Conservation (phyloP, 768 basidiomycete genomes). For the Podaxis pistillaris region DNA sequence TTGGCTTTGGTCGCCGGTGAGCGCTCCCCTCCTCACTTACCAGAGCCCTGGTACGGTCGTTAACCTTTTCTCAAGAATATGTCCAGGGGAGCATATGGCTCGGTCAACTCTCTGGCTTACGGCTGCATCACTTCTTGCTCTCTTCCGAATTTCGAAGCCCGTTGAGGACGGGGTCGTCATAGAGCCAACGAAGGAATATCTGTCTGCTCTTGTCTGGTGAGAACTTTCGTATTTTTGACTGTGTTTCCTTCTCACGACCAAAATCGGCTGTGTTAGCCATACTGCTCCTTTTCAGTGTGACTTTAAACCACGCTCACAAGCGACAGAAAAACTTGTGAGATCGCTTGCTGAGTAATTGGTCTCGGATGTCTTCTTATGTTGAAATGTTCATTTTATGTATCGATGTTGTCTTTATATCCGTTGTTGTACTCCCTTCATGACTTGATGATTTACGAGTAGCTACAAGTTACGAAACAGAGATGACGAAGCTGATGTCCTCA, state of each 20-base stretch:
- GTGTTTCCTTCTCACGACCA: neutral
- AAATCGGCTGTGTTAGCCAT: conserved; percentile 19
- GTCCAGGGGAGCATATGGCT: conserved; percentile 35
- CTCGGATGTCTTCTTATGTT: neutral
- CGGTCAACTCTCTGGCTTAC: conserved; percentile 25
- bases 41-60: neutral
- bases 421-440: neutral
- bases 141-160: conserved; percentile 30
- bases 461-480: too few relatives aligned
- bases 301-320: conserved; percentile 26
- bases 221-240: neutral
- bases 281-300: conserved; percentile 27
- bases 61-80: conserved; percentile 25
- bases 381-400: neutral
- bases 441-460: neutral
- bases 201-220: conserved; percentile 23
- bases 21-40: neutral
- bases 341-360: conserved; percentile 15
- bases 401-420: neutral
- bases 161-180: conserved; percentile 24
- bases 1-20: conserved; percentile 40
- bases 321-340: conserved; percentile 19
- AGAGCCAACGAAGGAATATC: conserved; percentile 18
- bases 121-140: conserved; percentile 30
- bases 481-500: too few relatives aligned